These are phyloP conservation scores for Aegilops sharonensis DNA, from an alignment of 176 grass and related monocot species.

Conservation along the genomic window DNA sequence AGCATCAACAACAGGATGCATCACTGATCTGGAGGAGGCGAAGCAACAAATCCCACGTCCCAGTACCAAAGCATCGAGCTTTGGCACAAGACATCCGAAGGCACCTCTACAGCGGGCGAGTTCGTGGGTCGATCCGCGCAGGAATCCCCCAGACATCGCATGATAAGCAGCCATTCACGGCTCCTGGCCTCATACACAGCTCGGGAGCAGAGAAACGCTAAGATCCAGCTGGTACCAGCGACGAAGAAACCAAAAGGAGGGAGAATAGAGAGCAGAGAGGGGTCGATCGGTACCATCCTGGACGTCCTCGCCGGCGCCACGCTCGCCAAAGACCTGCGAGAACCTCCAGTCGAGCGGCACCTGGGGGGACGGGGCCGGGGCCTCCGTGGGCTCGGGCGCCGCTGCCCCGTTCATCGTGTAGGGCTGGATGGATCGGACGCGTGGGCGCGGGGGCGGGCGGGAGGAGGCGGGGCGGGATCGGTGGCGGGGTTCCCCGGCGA, in stretches of 20 bases:
- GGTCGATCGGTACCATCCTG: conserved; percentile 78
- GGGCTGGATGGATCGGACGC: conserved; percentile 47
- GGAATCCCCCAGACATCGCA: background rate
- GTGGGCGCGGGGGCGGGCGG: background rate
- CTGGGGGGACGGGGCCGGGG: conserved; percentile 38
- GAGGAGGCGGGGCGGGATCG: conserved; percentile 16
- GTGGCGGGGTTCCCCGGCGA: background rate
- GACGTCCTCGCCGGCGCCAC: conserved; percentile 74
- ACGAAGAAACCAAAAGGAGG: background rate
- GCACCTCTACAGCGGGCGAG: background rate
- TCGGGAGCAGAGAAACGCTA: conserved; percentile 23
- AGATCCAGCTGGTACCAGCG: conserved; percentile 43
- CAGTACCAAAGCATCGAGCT: conserved; percentile 18
- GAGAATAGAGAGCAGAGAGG: conserved; percentile 10
- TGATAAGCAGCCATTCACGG: conserved; percentile 8
- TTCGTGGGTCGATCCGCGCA: conserved; percentile 36
- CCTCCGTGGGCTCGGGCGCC: conserved; percentile 33
- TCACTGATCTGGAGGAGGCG: conserved; percentile 21
- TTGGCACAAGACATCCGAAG: conserved; percentile 16
- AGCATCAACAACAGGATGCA: background rate
- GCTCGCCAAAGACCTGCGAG: conserved; percentile 90
- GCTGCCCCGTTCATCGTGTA: conserved; percentile 41
- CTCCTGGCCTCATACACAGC: background rate
- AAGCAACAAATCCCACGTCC: conserved; percentile 14
- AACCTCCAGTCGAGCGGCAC: conserved; percentile 71